Conservation (phyloP, 495 filamentous ascomycete genomes). For the Wilcoxina mikolae region DNA sequence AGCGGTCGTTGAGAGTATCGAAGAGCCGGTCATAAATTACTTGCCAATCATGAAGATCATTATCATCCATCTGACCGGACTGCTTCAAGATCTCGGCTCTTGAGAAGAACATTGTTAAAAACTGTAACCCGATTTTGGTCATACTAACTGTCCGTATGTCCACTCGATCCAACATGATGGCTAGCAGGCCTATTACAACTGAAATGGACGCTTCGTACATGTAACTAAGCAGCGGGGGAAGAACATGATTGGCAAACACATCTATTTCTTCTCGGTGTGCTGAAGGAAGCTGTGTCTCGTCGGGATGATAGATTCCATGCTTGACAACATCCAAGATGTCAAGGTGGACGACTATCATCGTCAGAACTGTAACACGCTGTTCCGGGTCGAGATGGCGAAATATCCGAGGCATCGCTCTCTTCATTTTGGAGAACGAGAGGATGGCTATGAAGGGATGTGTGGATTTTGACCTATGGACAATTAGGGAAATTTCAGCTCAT, state of each 20-base stretch:
- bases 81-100: conserved; percentile 88
- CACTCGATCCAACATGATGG: conserved; percentile 64
- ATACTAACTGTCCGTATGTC: conserved; percentile 65
- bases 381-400: conserved; percentile 86
- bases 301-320: conserved; percentile 49
- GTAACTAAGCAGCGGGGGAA: conserved; percentile 75
- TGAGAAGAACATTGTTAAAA: conserved; percentile 88
- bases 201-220: conserved; percentile 80
- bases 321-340: conserved; percentile 83
- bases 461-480: conserved; percentile 32
- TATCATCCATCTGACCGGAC: conserved; percentile 48
- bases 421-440: conserved; percentile 86
- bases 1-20: conserved; percentile 64
- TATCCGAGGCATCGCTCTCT: conserved; percentile 83
- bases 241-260: conserved; percentile 70
- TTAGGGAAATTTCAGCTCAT: conserved; percentile 14
- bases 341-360: conserved; percentile 88
- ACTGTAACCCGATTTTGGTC: conserved; percentile 69
- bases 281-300: conserved; percentile 51
- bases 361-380: conserved; percentile 84
- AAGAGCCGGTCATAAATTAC: conserved; percentile 72
- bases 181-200: conserved; percentile 76
- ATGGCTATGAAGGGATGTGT: conserved; percentile 95
- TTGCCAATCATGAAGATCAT: conserved; percentile 71
- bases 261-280: conserved; percentile 79